Conservation (phyloP, 2,329 filamentous ascomycete species). For the Fusarium brevicatenulatum region DNA sequence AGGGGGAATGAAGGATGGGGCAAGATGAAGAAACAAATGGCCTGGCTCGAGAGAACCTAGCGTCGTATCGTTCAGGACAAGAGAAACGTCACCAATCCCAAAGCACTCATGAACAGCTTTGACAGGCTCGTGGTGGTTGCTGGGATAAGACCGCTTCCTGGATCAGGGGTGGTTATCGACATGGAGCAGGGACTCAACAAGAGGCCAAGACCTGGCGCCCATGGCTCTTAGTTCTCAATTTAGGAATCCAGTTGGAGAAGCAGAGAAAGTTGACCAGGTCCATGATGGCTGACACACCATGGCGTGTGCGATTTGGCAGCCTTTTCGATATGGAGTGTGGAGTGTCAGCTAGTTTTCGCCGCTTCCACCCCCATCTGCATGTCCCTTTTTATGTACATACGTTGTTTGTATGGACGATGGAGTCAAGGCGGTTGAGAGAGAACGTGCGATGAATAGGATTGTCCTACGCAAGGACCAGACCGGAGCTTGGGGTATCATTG, state of each 20-base stretch:
- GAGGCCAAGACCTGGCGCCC: slow-evolving; percentile 37
- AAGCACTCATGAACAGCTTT: slow-evolving; percentile 37
- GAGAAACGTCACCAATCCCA: slow-evolving; percentile 43
- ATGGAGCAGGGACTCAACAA: slow-evolving; percentile 42
- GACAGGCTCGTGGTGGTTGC: slow-evolving; percentile 44
- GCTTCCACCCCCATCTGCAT: slow-evolving; percentile 27
- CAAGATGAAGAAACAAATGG: slow-evolving; percentile 45
- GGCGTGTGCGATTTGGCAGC: slow-evolving; percentile 28
- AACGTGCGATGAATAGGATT: slow-evolving; percentile 44
- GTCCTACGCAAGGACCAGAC: slow-evolving; percentile 41
- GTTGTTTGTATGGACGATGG: slow-evolving; percentile 12
- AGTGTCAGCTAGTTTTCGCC: slow-evolving; percentile 32
- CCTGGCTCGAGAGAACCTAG: slow-evolving; percentile 36
- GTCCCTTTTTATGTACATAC: slow-evolving; percentile 25
- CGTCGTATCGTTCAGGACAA: slow-evolving; percentile 39
- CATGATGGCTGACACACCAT: slow-evolving; percentile 35
- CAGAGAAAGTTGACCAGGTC: slow-evolving; percentile 24
- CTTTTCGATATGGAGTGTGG: slow-evolving; percentile 29
- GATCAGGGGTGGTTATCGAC: slow-evolving; percentile 41
- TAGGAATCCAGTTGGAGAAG: slow-evolving; percentile 39
- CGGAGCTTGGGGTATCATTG: slow-evolving; percentile 40
- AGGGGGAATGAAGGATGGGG: slow-evolving; percentile 37
- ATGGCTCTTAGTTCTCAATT: slow-evolving; percentile 43
- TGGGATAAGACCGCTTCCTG: slow-evolving; percentile 38
- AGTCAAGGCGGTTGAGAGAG: slow-evolving; percentile 42